Evolutionary conservation across 75 land plant genomes (phyloP).

Genomic region (Azolla pinnata): DNA sequence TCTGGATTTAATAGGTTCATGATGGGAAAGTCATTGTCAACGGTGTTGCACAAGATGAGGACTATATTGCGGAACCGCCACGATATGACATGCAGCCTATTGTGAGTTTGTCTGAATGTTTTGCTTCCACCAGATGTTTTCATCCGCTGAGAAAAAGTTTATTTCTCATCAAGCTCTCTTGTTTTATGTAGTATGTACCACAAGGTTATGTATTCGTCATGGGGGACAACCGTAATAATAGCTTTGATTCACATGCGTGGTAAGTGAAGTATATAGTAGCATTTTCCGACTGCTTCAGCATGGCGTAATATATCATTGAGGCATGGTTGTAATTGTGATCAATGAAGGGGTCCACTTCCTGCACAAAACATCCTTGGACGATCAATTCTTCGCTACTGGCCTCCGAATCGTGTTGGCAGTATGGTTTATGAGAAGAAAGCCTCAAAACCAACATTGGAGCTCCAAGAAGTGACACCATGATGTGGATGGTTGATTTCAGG

Average conservation of each 20-base stretch:
- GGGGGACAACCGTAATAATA: constrained; percentile 97
- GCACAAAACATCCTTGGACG: constrained; percentile 67
- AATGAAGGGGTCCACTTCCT: constrained; percentile 66
- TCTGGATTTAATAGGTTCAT: constrained; percentile 79
- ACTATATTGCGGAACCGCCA: constrained; percentile 86
- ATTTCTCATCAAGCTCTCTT: too few species aligned
- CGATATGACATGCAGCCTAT: constrained; percentile 71
- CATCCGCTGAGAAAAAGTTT: too few species aligned
- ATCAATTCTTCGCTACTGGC: constrained; percentile 77
- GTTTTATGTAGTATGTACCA: constrained; percentile 61
- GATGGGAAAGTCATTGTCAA: constrained; percentile 76
- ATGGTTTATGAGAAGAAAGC: constrained; percentile 25
- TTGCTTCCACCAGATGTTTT: neutral
- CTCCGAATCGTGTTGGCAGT: constrained; percentile 41
- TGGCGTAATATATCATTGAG: neutral
- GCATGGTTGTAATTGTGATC: neutral
- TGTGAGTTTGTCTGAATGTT: constrained; percentile 24
- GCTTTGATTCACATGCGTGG: constrained; percentile 93
- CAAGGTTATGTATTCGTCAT: constrained; percentile 80
- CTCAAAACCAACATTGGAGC: neutral
- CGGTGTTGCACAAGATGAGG: constrained; percentile 61
- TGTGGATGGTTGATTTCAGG: too few species aligned
- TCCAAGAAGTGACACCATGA: too few species aligned
- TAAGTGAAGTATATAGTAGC: constrained; percentile 25
- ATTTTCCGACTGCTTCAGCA: too few species aligned